Evolutionary conservation across 2,329 filamentous ascomycete species (phyloP).

Genomic region (Colletotrichum scovillei): DNA sequence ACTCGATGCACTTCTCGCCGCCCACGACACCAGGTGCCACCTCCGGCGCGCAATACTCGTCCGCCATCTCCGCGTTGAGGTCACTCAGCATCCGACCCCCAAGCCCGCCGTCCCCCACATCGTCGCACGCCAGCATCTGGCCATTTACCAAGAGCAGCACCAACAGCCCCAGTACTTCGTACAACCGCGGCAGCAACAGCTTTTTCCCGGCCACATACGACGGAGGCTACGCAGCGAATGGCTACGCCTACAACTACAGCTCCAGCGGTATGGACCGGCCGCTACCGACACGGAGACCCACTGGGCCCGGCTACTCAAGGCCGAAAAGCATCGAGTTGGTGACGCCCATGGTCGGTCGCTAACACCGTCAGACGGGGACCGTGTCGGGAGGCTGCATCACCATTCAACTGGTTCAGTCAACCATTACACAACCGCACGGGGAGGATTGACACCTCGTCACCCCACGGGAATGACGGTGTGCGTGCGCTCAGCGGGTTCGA

Average conservation of each 20-base stretch:
- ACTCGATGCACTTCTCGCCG: slow-evolving; percentile 65
- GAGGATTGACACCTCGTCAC: background rate
- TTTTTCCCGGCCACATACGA: slow-evolving; percentile 67
- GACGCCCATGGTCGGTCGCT: slow-evolving; percentile 67
- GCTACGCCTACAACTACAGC: slow-evolving; percentile 52
- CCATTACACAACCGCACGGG: slow-evolving; percentile 1
- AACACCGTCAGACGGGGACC: background rate
- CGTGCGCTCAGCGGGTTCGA: background rate
- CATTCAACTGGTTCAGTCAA: background rate
- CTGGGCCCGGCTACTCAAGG: slow-evolving; percentile 60
- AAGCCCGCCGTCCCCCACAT: slow-evolving; percentile 66
- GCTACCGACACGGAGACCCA: slow-evolving; percentile 65
- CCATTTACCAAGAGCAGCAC: slow-evolving; percentile 64
- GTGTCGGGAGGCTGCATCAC: background rate
- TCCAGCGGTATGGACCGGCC: slow-evolving; percentile 62
- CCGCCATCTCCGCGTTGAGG: slow-evolving; percentile 66
- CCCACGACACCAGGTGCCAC: slow-evolving; percentile 55
- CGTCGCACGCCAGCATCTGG: slow-evolving; percentile 59
- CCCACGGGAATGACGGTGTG: background rate
- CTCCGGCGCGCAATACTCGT: slow-evolving; percentile 52
- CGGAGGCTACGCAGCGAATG: slow-evolving; percentile 50
- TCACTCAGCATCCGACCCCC: slow-evolving; percentile 65
- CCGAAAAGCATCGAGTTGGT: slow-evolving; percentile 74
- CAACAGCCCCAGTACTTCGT: slow-evolving; percentile 65
- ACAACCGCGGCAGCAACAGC: slow-evolving; percentile 53